These are phyloP conservation scores for Geotrichum siamense DNA, from an alignment of 1,139 yeast species.

Conservation along the genomic window DNA sequence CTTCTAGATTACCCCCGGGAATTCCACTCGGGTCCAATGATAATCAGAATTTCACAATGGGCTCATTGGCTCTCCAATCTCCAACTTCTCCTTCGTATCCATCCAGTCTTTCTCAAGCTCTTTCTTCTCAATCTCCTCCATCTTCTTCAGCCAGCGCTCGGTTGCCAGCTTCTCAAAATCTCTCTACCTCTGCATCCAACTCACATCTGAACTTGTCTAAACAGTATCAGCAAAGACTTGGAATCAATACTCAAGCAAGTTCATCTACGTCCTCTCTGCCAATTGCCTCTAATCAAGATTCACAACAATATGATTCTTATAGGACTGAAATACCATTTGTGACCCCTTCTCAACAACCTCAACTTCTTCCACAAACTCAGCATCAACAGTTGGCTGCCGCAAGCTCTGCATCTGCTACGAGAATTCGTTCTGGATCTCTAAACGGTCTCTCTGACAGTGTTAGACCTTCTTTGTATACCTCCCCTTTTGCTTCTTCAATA, in stretches of 20 bases:
- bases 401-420: constrained; percentile 16
- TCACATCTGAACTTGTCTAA: constrained; percentile 9
- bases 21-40: constrained; percentile 16
- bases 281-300: constrained; percentile 9
- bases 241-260: constrained; percentile 16
- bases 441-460: constrained; percentile 29
- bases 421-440: constrained; percentile 34
- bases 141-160: constrained; percentile 15
- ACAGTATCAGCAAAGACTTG: constrained; percentile 15
- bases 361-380: constrained; percentile 11
- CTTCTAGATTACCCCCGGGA: constrained; percentile 37
- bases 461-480: constrained; percentile 19
- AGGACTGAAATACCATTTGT: constrained; percentile 18
- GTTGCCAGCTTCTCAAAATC: constrained; percentile 9
- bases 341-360: constrained; percentile 18
- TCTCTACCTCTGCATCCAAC: constrained; percentile 12
- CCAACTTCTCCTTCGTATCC: constrained; percentile 24
- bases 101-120: constrained; percentile 13
- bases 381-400: constrained; percentile 11
- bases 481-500: constrained; percentile 33
- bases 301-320: constrained; percentile 13
- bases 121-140: constrained; percentile 15
- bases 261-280: constrained; percentile 19
- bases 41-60: constrained; percentile 21
- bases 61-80: constrained; percentile 31